Percentiles rank a stretch among this genome's conserved stretches.
phyloP scores from a whole-genome alignment of 352 stramenopile genomes.

The Thalassiosira hispida region DNA sequence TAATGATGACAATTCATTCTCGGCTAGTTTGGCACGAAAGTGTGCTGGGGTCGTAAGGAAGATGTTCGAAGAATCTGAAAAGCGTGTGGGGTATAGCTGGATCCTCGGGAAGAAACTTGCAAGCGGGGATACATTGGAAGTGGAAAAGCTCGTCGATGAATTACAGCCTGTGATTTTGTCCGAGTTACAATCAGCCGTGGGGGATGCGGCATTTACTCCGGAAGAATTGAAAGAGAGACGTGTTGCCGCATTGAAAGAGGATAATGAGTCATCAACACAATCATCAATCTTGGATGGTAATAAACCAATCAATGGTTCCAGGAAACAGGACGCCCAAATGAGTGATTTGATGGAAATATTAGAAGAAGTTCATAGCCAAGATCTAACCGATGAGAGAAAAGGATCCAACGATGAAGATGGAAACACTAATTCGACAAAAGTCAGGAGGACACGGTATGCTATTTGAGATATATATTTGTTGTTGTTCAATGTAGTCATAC shows the following conservation, averaged over 20 bases:
- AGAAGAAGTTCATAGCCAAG: slow-evolving; percentile 46
- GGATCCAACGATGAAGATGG: slow-evolving; percentile 1
- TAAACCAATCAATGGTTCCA: background rate
- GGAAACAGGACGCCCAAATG: slow-evolving; percentile 28
- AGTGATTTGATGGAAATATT: slow-evolving; percentile 52
- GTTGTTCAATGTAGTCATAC: no score
- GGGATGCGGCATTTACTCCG: slow-evolving; percentile 40
- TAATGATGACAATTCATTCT: slow-evolving; percentile 29
- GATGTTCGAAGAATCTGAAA: slow-evolving; percentile 46
- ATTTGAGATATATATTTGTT: slow-evolving; percentile 34
- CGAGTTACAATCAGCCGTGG: slow-evolving; percentile 36
- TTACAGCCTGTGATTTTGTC: slow-evolving; percentile 30
- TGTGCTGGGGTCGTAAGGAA: slow-evolving; percentile 27
- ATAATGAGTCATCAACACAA: slow-evolving; percentile 1
- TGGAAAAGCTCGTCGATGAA: slow-evolving; percentile 32
- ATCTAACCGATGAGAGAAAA: slow-evolving; percentile 36
- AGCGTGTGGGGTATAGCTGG: slow-evolving; percentile 47
- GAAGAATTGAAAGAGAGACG: slow-evolving; percentile 46
- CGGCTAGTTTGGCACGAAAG: slow-evolving; percentile 27
- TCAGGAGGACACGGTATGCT: slow-evolving; percentile 52
- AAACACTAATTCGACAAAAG: slow-evolving; percentile 19
- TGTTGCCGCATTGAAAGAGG: slow-evolving; percentile 25
- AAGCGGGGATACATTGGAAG: slow-evolving; percentile 39
- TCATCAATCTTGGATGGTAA: background rate
- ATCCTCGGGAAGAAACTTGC: slow-evolving; percentile 51